These are phyloP conservation scores for Populus tomentosa DNA, from an alignment of 441 rosid species.

Conservation along the genomic window DNA sequence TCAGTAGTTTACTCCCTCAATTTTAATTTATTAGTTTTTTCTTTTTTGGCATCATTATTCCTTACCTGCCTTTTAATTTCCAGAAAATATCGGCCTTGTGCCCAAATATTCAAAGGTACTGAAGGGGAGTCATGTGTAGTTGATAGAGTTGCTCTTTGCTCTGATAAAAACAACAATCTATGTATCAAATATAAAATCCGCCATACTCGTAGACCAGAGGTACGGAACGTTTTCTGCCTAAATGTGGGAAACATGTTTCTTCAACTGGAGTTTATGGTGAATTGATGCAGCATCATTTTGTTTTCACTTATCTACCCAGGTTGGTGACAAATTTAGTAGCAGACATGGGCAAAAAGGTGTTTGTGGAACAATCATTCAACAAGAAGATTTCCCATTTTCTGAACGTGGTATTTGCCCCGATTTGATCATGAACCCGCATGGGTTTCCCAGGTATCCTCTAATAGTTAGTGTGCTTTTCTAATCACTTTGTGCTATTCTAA, in stretches of 20 bases:
- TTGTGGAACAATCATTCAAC: slow-evolving; percentile 89
- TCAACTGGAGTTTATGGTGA: neutral
- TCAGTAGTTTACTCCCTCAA: slow-evolving; percentile 23
- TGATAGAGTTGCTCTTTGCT: slow-evolving; percentile 77
- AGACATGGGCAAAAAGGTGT: slow-evolving; percentile 99
- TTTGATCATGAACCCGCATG: slow-evolving; percentile 98
- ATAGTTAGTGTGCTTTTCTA: neutral
- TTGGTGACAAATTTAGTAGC: slow-evolving; percentile 98
- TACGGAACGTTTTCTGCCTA: slow-evolving; percentile 19
- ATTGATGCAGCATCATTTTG: neutral
- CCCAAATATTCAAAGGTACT: slow-evolving; percentile 55
- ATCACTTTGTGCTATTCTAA: neutral
- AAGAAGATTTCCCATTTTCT: slow-evolving; percentile 96
- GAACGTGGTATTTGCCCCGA: slow-evolving; percentile 98
- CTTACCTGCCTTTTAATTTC: slow-evolving; percentile 17
- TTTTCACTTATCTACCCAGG: slow-evolving; percentile 31
- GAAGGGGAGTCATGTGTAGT: slow-evolving; percentile 83
- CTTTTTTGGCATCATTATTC: neutral
- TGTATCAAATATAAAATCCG: slow-evolving; percentile 73
- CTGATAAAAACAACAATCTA: slow-evolving; percentile 44
- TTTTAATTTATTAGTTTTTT: neutral
- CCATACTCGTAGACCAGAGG: slow-evolving; percentile 98
- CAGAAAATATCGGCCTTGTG: slow-evolving; percentile 62
- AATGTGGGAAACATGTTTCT: neutral
- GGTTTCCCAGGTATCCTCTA: slow-evolving; percentile 80